Evolutionary conservation across 169 alveolate species (phyloP).

Genomic region (Plasmodium gallinaceum): DNA sequence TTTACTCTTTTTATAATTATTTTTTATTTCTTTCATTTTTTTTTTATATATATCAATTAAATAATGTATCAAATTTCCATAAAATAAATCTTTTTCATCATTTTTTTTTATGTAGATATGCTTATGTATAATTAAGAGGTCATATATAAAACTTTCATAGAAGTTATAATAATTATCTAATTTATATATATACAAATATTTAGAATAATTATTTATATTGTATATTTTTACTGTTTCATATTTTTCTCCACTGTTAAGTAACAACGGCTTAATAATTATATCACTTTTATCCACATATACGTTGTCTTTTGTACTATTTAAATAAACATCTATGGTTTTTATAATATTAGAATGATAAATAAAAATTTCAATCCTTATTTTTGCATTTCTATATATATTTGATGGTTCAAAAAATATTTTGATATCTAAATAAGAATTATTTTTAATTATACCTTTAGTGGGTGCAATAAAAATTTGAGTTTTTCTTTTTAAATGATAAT

Average conservation of each 20-base stretch:
- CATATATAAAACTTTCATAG: constrained; percentile 60
- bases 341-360: constrained; percentile 47
- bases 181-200: constrained; percentile 43
- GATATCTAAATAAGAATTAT: constrained; percentile 50
- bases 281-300: constrained; percentile 33
- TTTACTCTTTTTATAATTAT: neutral
- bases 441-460: constrained; percentile 52
- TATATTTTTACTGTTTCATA: constrained; percentile 39
- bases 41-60: constrained; percentile 44
- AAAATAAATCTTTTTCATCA: constrained; percentile 43
- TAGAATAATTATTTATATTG: constrained; percentile 28
- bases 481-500: constrained; percentile 53
- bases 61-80: constrained; percentile 35
- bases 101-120: constrained; percentile 63
- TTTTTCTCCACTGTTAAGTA: constrained; percentile 43
- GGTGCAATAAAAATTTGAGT: constrained; percentile 47
- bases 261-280: constrained; percentile 30
- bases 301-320: constrained; percentile 41
- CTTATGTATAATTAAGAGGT: constrained; percentile 30
- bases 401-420: constrained; percentile 68
- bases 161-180: constrained; percentile 51
- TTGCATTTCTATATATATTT: constrained; percentile 54
- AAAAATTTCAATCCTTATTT: constrained; percentile 38
- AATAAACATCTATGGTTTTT: constrained; percentile 39
- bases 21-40: constrained; percentile 26